phyloP scores from a whole-genome alignment of 495 filamentous ascomycete genomes.

The Amniculicola lignicola region DNA sequence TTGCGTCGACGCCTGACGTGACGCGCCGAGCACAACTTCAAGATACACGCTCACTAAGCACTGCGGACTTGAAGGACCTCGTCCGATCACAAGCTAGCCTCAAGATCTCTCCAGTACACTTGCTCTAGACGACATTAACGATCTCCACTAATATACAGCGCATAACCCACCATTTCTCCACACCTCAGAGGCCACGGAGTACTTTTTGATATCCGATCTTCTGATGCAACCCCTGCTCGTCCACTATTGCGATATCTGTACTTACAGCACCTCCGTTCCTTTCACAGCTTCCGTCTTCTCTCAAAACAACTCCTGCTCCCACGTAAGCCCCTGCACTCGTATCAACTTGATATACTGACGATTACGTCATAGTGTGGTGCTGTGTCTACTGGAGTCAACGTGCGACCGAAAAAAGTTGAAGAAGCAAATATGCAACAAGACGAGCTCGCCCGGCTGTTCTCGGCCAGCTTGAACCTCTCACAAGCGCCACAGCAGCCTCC shows the following conservation, averaged over 20 bases:
- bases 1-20: slow-evolving; percentile 6
- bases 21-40: slow-evolving; percentile 1
- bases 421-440: slow-evolving; percentile 40
- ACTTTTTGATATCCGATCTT: slow-evolving; percentile 15
- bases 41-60: slow-evolving; percentile 1
- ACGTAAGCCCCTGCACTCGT: slow-evolving; percentile 37
- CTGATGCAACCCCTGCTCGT: slow-evolving; percentile 41
- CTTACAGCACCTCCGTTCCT: slow-evolving; percentile 40
- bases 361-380: slow-evolving; percentile 41
- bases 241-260: slow-evolving; percentile 40
- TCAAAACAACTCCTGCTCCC: slow-evolving; percentile 38
- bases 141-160: slow-evolving; percentile 21
- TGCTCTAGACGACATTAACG: slow-evolving; percentile 16
- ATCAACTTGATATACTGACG: slow-evolving; percentile 25
- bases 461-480: slow-evolving; percentile 37
- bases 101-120: neutral
- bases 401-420: slow-evolving; percentile 34
- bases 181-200: neutral
- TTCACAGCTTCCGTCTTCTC: slow-evolving; percentile 42
- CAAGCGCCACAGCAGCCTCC: slow-evolving; percentile 15
- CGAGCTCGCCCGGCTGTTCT: slow-evolving; percentile 41
- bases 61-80: slow-evolving; percentile 17
- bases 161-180: neutral
- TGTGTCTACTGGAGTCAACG: slow-evolving; percentile 36
- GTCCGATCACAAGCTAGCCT: slow-evolving; percentile 9